These are phyloP conservation scores for Rhynchospora breviuscula DNA, from an alignment of 176 grass and related monocot genomes.

Conservation along the genomic window DNA sequence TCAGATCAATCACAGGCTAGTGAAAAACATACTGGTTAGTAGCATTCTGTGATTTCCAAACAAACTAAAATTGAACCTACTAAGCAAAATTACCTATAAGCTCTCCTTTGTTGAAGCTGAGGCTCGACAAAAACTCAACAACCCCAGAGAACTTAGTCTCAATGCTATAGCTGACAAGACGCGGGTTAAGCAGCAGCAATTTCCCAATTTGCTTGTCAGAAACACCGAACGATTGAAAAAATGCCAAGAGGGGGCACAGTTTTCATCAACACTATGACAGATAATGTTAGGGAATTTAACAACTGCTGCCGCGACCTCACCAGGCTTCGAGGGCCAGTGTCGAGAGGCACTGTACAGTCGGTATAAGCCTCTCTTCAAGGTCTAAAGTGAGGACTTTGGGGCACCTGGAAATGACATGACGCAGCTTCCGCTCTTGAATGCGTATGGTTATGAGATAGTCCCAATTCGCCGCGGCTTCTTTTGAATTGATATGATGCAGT, in stretches of 20 bases:
- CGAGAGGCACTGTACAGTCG: constrained; percentile 79
- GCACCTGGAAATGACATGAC: constrained; percentile 66
- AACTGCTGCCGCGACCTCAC: constrained; percentile 64
- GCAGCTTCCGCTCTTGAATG: constrained; percentile 76
- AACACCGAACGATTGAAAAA: constrained; percentile 76
- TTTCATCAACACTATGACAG: constrained; percentile 83
- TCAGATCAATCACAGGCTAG: background rate
- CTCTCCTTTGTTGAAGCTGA: constrained; percentile 66
- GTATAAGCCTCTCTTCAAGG: constrained; percentile 60
- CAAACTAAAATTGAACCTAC: background rate
- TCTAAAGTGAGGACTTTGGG: constrained; percentile 81
- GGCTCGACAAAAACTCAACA: constrained; percentile 52
- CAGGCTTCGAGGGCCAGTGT: constrained; percentile 63
- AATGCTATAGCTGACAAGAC: constrained; percentile 95
- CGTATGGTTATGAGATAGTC: constrained; percentile 55
- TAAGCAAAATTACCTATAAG: constrained; percentile 34
- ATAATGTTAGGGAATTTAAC: constrained; percentile 82
- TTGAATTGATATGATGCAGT: constrained; percentile 39
- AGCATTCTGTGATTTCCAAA: background rate
- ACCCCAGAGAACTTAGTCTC: constrained; percentile 71
- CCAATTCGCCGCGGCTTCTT: constrained; percentile 60
- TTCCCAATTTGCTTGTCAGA: constrained; percentile 83
- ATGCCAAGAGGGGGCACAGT: constrained; percentile 84
- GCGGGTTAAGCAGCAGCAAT: constrained; percentile 78
- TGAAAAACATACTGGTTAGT: background rate